Evolutionary conservation across 495 filamentous ascomycete genomes (phyloP).

Genomic region (Recurvomyces mirabilis): DNA sequence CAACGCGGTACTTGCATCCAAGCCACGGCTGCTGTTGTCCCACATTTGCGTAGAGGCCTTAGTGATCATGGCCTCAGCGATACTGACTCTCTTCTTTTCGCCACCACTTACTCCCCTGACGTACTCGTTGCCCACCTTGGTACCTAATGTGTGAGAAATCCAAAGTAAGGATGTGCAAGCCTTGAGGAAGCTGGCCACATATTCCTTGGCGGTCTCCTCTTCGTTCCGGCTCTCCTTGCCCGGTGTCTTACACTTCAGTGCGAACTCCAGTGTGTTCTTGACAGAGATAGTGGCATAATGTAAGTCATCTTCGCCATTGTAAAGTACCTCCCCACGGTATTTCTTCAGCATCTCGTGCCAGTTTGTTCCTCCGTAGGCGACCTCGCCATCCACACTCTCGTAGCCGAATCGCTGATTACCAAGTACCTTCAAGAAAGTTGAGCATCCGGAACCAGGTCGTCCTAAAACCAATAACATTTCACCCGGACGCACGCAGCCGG

Average conservation of each 20-base stretch:
- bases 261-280: constrained; percentile 57
- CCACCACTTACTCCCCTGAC: constrained; percentile 59
- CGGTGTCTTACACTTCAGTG: constrained; percentile 59
- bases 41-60: constrained; percentile 54
- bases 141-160: constrained; percentile 57
- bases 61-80: constrained; percentile 57
- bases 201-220: constrained; percentile 47
- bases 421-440: constrained; percentile 57
- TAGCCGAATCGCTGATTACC: constrained; percentile 43
- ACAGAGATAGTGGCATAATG: constrained; percentile 42
- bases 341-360: constrained; percentile 48
- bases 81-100: constrained; percentile 62
- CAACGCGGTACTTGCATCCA: constrained; percentile 56
- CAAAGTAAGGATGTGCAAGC: constrained; percentile 68
- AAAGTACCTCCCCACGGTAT: constrained; percentile 45
- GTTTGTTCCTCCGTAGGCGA: constrained; percentile 50
- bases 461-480: constrained; percentile 56
- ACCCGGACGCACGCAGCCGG: constrained; percentile 37
- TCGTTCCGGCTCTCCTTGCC: constrained; percentile 18
- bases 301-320: constrained; percentile 56
- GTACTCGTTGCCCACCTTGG: constrained; percentile 55
- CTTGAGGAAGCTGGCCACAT: constrained; percentile 54
- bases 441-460: constrained; percentile 57
- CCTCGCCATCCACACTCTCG: constrained; percentile 24
- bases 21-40: constrained; percentile 57